phyloP scores from a whole-genome alignment of 352 stramenopile genomes.

The Pythium monospermum region DNA sequence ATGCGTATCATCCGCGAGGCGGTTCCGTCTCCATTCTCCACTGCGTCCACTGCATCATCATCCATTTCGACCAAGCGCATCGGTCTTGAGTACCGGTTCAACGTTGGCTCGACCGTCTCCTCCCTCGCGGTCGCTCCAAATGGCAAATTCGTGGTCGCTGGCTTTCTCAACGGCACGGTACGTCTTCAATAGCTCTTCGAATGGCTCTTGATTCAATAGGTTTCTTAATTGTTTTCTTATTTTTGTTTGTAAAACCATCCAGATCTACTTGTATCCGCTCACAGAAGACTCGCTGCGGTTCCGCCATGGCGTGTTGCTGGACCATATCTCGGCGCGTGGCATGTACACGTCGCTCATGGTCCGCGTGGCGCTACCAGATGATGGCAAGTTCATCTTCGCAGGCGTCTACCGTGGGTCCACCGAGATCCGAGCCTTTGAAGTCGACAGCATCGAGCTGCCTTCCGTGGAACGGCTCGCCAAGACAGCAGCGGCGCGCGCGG shows the following conservation, averaged over 20 bases:
- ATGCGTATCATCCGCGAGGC: slow-evolving; percentile 49
- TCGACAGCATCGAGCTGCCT: slow-evolving; percentile 74
- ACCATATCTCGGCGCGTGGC: slow-evolving; percentile 70
- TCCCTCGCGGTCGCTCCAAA: slow-evolving; percentile 70
- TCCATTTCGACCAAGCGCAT: slow-evolving; percentile 16
- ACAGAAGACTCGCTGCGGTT: slow-evolving; percentile 56
- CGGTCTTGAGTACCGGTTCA: slow-evolving; percentile 60
- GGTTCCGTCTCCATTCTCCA: slow-evolving; percentile 32
- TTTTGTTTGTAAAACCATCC: too few relatives aligned
- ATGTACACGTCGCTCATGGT: slow-evolving; percentile 86
- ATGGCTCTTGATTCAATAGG: neutral
- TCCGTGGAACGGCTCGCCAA: slow-evolving; percentile 10
- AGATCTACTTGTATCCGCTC: slow-evolving; percentile 63
- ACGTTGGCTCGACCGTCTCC: slow-evolving; percentile 61
- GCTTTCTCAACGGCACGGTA: slow-evolving; percentile 75
- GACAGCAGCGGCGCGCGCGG: neutral
- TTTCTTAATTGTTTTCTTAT: slow-evolving; percentile 3
- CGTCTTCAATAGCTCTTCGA: slow-evolving; percentile 2
- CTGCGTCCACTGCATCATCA: slow-evolving; percentile 29
- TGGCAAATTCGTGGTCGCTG: slow-evolving; percentile 69
- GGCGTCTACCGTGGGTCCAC: slow-evolving; percentile 81
- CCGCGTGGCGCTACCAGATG: slow-evolving; percentile 62
- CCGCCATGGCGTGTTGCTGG: slow-evolving; percentile 66
- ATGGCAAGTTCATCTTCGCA: slow-evolving; percentile 84
- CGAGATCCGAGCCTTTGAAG: slow-evolving; percentile 80